A percentile compares a stretch with the other conserved stretches of the same genome.
These are phyloP conservation scores for Hamamelis virginiana DNA, from an alignment of 164 flowering plant genomes.

Conservation along the genomic window DNA sequence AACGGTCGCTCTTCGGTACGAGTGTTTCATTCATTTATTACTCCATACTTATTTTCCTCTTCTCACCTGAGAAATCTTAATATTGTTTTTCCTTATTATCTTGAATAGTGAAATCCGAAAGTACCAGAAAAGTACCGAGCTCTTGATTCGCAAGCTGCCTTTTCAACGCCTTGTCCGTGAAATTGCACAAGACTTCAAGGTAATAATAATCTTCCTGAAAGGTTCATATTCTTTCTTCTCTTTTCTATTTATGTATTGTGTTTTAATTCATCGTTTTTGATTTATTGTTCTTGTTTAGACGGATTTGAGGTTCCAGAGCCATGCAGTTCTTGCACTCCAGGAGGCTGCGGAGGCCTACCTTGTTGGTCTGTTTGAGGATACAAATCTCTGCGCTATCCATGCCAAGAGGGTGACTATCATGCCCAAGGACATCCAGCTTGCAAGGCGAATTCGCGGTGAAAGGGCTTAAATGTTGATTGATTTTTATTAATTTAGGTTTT, in stretches of 20 bases:
- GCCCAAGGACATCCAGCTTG: constrained; percentile 17
- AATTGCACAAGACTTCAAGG: constrained; percentile 32
- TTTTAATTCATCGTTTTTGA: background rate
- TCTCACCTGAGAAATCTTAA: background rate
- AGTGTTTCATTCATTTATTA: background rate
- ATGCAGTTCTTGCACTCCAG: constrained; percentile 15
- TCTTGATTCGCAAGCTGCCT: constrained; percentile 28
- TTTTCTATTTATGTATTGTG: background rate
- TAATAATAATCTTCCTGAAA: background rate
- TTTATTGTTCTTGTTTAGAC: background rate
- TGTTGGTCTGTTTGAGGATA: constrained; percentile 14
- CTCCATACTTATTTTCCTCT: background rate
- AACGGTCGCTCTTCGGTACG: constrained; percentile 30
- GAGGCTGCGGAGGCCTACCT: constrained; percentile 14
- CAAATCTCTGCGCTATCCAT: background rate
- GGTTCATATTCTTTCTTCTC: background rate
- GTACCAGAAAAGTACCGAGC: constrained; percentile 21
- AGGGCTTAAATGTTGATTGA: background rate
- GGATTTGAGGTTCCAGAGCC: constrained; percentile 18
- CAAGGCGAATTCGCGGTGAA: constrained; percentile 12
- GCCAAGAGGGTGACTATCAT: constrained; percentile 15
- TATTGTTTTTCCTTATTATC: background rate
- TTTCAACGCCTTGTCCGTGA: constrained; percentile 23
- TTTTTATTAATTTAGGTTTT: background rate
- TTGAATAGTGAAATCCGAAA: constrained; percentile 25